Evolutionary conservation across 352 stramenopile species (phyloP).

Genomic region (Lagenidium giganteum): DNA sequence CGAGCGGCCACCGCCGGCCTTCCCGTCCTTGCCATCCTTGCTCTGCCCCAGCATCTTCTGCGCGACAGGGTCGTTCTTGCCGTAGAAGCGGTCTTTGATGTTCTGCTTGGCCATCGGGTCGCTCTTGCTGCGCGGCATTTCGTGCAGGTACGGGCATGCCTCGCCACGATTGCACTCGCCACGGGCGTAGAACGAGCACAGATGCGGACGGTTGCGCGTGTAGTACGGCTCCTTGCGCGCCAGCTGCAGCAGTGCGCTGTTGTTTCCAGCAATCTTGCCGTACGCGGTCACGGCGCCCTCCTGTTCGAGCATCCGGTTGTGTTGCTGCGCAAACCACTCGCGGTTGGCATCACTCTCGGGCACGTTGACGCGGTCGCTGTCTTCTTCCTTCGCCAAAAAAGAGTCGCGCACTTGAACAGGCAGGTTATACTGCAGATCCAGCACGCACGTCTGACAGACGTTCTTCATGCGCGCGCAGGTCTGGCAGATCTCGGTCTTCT

Average conservation of each 20-base stretch:
- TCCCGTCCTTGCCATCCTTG: conserved; percentile 18
- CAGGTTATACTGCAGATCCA: conserved; percentile 98
- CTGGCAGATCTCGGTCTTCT: conserved; percentile 98
- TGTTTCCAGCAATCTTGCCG: conserved; percentile 70
- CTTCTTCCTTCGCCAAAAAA: conserved; percentile 62
- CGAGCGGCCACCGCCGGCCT: conserved; percentile 8
- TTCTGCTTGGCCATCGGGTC: conserved; percentile 95
- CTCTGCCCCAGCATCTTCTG: conserved; percentile 78
- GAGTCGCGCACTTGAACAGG: conserved; percentile 93
- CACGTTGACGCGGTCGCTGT: conserved; percentile 65
- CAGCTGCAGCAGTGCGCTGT: conserved; percentile 80
- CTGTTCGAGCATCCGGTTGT: conserved; percentile 88
- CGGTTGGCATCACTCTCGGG: conserved; percentile 93
- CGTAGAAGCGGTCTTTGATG: conserved; percentile 93
- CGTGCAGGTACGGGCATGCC: conserved; percentile 93
- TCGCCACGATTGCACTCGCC: conserved; percentile 92
- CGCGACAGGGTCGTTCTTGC: conserved; percentile 92
- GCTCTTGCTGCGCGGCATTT: conserved; percentile 91
- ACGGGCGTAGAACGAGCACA: conserved; percentile 95
- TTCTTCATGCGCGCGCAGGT: conserved; percentile 99
- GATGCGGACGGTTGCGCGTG: conserved; percentile 87
- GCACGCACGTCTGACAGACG: conserved; percentile 98
- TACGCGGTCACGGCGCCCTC: conserved; percentile 84
- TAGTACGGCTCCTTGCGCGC: conserved; percentile 87
- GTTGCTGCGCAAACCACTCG: conserved; percentile 92